phyloP scores from a whole-genome alignment of 2,329 filamentous ascomycete genomes.

The Botrytis deweyae region DNA sequence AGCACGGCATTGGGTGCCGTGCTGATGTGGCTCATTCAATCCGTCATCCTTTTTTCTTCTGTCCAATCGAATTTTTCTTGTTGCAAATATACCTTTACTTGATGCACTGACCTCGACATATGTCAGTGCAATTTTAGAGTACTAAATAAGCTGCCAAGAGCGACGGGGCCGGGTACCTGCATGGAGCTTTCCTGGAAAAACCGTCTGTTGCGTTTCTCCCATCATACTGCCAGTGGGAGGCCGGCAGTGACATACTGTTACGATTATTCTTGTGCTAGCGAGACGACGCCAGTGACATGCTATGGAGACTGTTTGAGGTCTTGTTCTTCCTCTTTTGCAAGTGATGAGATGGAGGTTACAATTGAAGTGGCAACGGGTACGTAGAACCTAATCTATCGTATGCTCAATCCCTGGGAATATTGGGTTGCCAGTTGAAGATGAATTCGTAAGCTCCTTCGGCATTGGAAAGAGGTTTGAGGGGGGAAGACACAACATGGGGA shows the following conservation, averaged over 20 bases:
- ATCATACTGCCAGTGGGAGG: neutral
- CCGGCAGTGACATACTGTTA: neutral
- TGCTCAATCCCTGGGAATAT: neutral
- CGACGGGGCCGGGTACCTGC: neutral
- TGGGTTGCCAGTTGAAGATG: neutral
- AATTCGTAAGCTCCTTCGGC: neutral
- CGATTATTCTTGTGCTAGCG: neutral
- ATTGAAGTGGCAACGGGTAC: neutral
- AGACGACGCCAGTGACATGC: neutral
- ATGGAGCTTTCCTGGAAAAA: neutral
- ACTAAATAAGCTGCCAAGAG: neutral
- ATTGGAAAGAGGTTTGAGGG: neutral
- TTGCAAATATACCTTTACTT: conserved; percentile 3
- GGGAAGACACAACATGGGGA: neutral
- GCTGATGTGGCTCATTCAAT: neutral
- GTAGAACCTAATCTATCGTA: neutral
- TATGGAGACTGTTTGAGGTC: neutral
- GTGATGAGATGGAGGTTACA: neutral
- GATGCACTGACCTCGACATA: neutral
- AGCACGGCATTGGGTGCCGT: neutral
- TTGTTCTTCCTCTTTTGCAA: neutral
- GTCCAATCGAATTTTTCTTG: neutral
- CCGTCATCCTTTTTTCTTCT: neutral
- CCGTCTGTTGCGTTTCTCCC: neutral
- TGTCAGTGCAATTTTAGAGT: neutral